Evolutionary conservation across 306 rosid genomes (phyloP), one percentile per base, ranked within the genome.

Genomic region (Cucurbita argyrosperma): DNA sequence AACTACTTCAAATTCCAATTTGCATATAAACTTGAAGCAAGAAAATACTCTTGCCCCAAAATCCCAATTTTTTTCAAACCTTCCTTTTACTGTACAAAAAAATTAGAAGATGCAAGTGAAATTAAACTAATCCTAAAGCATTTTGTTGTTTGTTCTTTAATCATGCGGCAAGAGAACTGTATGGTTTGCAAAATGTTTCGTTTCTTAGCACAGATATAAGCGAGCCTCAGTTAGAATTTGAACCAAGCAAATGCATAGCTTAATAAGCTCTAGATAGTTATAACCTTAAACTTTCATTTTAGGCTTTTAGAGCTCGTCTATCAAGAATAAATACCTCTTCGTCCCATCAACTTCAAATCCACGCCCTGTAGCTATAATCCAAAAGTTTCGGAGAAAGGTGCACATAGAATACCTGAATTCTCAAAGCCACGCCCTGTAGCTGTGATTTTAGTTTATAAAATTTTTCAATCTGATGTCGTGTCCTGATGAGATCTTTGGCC

Each of bases 401-500:
- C 2, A n/a, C 7, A 30, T 43, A 71, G 30, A 74, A 56, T 79
- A 87, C 96, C 90, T 89, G 96, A 74, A 89, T 89, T 82, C 96
- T 80, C 69, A 89, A 87, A 49, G 96, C 80, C 78, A 89, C 96
- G 69, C 90, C 96, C 79, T 89, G 96, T 39, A 89, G 91, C 82
- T 89, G 91, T 19, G 96, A 89, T 72, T 87, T 89, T 58, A 89
- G 92, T 84, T 89, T 89, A 76, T 89, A 89, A 72, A 89, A 89
- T 75, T 89, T 89, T 61, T 89, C 96, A 79, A 87, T 79, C 76
- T 89, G 96, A 87, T 89, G 91, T 37, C 91, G 78, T n/a, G 88
- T 89, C 83, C 96, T 82, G 74, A 89, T 85, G 50, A 89, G 90
- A 84, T 87, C 96, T 76, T 89, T 89, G 21, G 96, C 96, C 96